These are phyloP conservation scores for Cyberlindnera mrakii DNA, from an alignment of 805 yeast genomes.

Conservation along the genomic window DNA sequence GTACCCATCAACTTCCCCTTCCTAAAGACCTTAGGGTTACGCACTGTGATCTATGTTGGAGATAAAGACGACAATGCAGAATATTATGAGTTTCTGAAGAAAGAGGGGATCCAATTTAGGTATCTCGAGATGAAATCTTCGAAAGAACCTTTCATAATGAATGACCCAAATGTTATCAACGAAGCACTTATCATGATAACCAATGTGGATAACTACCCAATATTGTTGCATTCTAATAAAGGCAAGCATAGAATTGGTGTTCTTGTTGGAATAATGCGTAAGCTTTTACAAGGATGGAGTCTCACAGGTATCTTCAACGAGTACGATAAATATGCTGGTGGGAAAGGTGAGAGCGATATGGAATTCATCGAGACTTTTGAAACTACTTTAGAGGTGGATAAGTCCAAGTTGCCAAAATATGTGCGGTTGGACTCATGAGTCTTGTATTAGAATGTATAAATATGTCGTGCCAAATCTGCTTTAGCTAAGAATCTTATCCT, in stretches of 20 bases:
- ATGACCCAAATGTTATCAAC: constrained; percentile 52
- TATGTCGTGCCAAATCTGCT: background rate
- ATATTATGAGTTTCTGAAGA: constrained; percentile 63
- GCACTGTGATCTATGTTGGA: constrained; percentile 77
- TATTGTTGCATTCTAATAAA: constrained; percentile 86
- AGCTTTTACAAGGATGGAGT: constrained; percentile 87
- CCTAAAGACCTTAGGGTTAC: constrained; percentile 58
- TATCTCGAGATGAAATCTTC: constrained; percentile 64
- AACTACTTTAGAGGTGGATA: constrained; percentile 47
- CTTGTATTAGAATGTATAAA: no score
- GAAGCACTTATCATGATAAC: constrained; percentile 50
- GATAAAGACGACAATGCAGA: constrained; percentile 65
- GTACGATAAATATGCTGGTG: constrained; percentile 86
- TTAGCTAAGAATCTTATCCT: background rate
- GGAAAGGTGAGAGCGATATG: constrained; percentile 87
- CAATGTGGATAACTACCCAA: constrained; percentile 72
- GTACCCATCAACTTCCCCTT: constrained; percentile 82
- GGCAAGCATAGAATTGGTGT: constrained; percentile 96
- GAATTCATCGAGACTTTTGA: constrained; percentile 84
- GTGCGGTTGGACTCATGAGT: constrained; percentile 26
- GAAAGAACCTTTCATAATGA: constrained; percentile 64
- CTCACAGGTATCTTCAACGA: constrained; percentile 90
- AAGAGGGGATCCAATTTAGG: constrained; percentile 47
- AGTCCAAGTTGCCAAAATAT: constrained; percentile 55
- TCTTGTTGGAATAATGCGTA: constrained; percentile 84